Evolutionary conservation across 371 early-diverging fungal species (phyloP).

Genomic region (Mortierella sp.): DNA sequence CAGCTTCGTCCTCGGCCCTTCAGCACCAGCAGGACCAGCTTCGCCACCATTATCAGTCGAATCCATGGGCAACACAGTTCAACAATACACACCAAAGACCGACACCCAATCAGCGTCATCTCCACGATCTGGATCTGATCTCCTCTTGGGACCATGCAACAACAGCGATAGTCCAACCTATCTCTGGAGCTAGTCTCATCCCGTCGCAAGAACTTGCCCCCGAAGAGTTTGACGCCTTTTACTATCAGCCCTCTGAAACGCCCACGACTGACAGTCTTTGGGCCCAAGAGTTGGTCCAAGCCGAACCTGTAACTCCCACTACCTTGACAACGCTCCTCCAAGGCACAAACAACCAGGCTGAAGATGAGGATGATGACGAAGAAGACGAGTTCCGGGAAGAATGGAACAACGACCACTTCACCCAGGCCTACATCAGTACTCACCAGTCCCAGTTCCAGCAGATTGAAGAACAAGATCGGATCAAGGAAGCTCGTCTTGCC

Average conservation of each 20-base stretch:
- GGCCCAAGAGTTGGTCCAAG: slow-evolving; percentile 28
- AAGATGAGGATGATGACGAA: slow-evolving; percentile 31
- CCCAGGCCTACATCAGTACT: slow-evolving; percentile 43
- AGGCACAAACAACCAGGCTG: background rate
- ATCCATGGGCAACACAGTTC: slow-evolving; percentile 16
- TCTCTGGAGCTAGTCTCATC: background rate
- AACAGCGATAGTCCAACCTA: background rate
- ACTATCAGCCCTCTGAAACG: slow-evolving; percentile 14
- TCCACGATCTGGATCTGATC: slow-evolving; percentile 40
- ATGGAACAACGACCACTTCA: slow-evolving; percentile 56
- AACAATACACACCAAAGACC: background rate
- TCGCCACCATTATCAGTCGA: background rate
- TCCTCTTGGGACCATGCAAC: slow-evolving; percentile 38
- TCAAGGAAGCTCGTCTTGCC: slow-evolving; percentile 40
- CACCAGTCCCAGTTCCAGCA: slow-evolving; percentile 39
- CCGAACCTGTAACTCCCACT: background rate
- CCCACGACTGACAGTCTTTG: slow-evolving; percentile 15
- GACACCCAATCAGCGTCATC: slow-evolving; percentile 14
- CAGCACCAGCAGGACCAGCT: slow-evolving; percentile 11
- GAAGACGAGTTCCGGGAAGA: slow-evolving; percentile 54
- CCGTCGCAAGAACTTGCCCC: background rate
- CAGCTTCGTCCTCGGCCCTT: slow-evolving; percentile 6
- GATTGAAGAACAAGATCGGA: slow-evolving; percentile 43
- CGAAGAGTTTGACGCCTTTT: slow-evolving; percentile 6
- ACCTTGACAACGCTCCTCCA: background rate